Base-by-base conservation (phyloP, 306 rosid genomes). In the Glycine latifolia region DNA sequence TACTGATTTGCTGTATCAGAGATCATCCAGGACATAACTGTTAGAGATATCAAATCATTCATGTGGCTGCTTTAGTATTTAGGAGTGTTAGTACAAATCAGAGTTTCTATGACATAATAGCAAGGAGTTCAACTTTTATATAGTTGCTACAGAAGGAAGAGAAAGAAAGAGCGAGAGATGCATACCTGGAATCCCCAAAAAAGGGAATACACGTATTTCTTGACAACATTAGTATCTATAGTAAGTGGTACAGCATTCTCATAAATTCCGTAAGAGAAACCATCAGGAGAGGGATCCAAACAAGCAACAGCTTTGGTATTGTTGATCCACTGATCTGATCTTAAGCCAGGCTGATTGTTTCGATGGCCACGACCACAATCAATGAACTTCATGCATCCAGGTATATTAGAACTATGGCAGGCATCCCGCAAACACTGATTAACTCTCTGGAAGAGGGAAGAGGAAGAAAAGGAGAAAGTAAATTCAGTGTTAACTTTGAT, bases 1-100 rank as follows among this genome's bases (percentile, higher is more conserved):
- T 93, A 84, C 97, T 93, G 70, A 93, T 90, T 93, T 93, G 97
- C 97, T 93, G 86, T 80, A 87, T 74, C 68, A 76, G 47, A 54
- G 67, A 79, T 72, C 82, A 81, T 74, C 78, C 60, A 60, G 44
- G 56, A 41, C 54, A 47, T 31, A 67, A 81, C 5, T 58, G 43
- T 70, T 70, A 79, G 68, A 58, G 52, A 70, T 33, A 46, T 79
- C 20, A 69, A 33, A 79, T 33, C 9, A 69, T 56, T 69, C 59
- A 58, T 70, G 71, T 31, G 58, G 46, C 8, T 68, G 35, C 53
- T 26, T 53, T 8, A 54, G 16, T 68, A 26, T 26, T 26, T 26
- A 26, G 31, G 2, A 26, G 31, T 26, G 31, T 26, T 26, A 8
- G 48, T 47, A 61, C 26, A 49, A 26, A 41, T 31, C 54, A 26